Evolutionary conservation across 2,329 filamentous ascomycete species (phyloP).

Genomic region (Mollisiaceae sp.): DNA sequence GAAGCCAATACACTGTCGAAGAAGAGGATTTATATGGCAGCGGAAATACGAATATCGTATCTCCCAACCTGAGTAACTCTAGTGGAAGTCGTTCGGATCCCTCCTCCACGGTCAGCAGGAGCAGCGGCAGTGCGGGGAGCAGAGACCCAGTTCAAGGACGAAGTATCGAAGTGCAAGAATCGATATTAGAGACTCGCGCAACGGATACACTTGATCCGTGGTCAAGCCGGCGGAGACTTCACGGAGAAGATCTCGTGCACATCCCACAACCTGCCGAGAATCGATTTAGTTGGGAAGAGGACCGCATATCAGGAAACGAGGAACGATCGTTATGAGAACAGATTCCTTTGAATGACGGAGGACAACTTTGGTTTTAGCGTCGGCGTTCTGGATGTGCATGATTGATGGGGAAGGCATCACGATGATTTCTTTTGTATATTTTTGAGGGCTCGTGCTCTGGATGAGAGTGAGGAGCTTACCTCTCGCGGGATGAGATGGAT

Average conservation of each 20-base stretch:
- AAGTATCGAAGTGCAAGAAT: background rate
- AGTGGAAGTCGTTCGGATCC: constrained; percentile 12
- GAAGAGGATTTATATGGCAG: constrained; percentile 43
- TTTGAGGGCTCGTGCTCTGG: background rate
- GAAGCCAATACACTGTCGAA: constrained; percentile 62
- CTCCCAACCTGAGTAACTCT: constrained; percentile 14
- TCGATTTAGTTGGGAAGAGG: constrained; percentile 37
- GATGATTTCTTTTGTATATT: constrained; percentile 4
- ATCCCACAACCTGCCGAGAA: constrained; percentile 35
- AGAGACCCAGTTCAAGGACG: constrained; percentile 15
- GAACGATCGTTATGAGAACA: background rate
- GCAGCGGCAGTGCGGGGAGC: constrained; percentile 12
- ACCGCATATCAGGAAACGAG: constrained; percentile 23
- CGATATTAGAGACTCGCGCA: constrained; percentile 4
- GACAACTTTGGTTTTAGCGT: background rate
- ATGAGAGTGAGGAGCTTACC: background rate
- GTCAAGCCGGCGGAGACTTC: constrained; percentile 29
- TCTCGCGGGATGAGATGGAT: background rate
- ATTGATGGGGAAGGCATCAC: background rate
- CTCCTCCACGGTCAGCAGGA: constrained; percentile 11
- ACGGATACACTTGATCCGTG: constrained; percentile 28
- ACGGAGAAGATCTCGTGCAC: constrained; percentile 37
- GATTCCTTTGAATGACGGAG: background rate
- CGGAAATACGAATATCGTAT: constrained; percentile 19
- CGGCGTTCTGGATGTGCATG: constrained; percentile 1